Conservation (phyloP, 2,329 filamentous ascomycete genomes). For the Neonectria faginata region DNA sequence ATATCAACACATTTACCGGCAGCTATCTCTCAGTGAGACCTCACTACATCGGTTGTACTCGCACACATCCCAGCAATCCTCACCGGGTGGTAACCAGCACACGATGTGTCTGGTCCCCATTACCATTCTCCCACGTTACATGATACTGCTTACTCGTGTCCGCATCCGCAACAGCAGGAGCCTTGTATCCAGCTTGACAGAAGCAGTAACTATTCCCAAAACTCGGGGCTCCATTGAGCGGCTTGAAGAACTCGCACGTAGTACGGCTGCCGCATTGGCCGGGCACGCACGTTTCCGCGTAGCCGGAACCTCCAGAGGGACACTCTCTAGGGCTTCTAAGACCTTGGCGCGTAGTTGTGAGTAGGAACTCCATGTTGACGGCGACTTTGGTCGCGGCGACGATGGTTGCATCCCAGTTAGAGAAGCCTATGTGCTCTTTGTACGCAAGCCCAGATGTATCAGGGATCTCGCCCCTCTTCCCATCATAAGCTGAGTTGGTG, state of each 20-base stretch:
- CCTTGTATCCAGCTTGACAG: constrained; percentile 20
- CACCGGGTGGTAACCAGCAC: constrained; percentile 3
- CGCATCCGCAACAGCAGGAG: neutral
- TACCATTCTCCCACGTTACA: constrained; percentile 7
- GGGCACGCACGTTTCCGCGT: constrained; percentile 1
- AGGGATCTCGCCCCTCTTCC: constrained; percentile 51
- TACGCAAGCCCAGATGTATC: constrained; percentile 1
- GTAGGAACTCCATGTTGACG: constrained; percentile 45
- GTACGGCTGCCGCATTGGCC: constrained; percentile 9
- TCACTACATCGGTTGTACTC: constrained; percentile 3
- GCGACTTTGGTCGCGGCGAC: constrained; percentile 2
- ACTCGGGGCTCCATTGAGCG: neutral
- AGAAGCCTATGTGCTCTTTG: constrained; percentile 7
- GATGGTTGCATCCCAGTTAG: constrained; percentile 6
- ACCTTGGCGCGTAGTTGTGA: neutral
- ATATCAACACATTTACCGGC: neutral
- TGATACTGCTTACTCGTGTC: constrained; percentile 8
- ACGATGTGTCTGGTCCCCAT: constrained; percentile 18
- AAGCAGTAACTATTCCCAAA: constrained; percentile 16
- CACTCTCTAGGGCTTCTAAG: constrained; percentile 8
- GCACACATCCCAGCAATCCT: constrained; percentile 7
- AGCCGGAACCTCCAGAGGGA: neutral
- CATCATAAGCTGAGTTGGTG: constrained; percentile 59
- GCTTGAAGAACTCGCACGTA: constrained; percentile 14
- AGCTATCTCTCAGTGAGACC: constrained; percentile 9